Evolutionary conservation across 768 basidiomycete species (phyloP).

Genomic region (Xerocomus brunneocitrinus): DNA sequence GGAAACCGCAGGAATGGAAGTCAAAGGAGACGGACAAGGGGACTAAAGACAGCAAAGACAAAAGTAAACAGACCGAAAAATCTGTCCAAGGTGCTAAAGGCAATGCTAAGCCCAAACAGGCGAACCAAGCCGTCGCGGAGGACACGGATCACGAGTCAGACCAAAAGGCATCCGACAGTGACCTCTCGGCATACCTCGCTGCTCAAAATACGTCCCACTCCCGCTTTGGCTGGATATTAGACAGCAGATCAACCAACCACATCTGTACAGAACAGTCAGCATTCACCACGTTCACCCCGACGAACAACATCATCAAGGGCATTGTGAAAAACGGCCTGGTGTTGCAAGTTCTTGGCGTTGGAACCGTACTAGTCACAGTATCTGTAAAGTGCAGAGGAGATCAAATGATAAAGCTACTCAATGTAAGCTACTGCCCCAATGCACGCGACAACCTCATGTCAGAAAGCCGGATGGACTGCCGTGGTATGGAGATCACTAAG

Average conservation of each 20-base stretch:
- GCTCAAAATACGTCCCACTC: neutral
- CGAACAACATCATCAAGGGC: neutral
- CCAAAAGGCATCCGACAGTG: neutral
- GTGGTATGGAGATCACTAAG: slow-evolving; percentile 8
- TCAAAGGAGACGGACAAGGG: neutral
- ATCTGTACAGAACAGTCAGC: neutral
- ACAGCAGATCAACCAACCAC: slow-evolving; percentile 1
- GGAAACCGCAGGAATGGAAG: neutral
- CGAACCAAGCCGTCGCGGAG: neutral
- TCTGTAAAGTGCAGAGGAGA: neutral
- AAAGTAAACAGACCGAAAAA: no score
- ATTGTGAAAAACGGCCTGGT: slow-evolving; percentile 6
- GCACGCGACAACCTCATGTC: slow-evolving; percentile 2
- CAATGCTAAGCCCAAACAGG: neutral
- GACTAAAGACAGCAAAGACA: no score
- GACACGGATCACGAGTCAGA: neutral
- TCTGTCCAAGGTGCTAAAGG: neutral
- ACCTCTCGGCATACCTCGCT: neutral
- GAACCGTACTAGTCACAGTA: neutral
- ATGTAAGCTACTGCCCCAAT: slow-evolving; percentile 10
- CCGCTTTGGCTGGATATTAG: slow-evolving; percentile 6
- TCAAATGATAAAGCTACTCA: neutral
- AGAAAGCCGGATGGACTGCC: slow-evolving; percentile 4
- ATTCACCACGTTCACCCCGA: neutral
- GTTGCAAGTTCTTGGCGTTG: neutral